phyloP scores from a whole-genome alignment of 2,329 filamentous ascomycete species.

The Aspergillus spinulosporus region DNA sequence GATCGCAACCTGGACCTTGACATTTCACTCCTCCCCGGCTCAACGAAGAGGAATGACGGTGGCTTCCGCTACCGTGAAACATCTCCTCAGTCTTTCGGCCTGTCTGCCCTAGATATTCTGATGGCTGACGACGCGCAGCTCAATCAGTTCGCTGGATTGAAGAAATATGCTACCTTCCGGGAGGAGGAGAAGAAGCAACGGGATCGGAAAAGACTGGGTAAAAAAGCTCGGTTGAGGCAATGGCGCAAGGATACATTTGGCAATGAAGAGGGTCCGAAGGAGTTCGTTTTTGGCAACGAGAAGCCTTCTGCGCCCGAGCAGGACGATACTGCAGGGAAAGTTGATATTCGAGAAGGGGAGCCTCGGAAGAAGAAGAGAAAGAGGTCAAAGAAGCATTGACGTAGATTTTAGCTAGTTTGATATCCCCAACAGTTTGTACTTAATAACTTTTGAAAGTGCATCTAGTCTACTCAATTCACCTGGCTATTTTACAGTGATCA shows the following conservation, averaged over 20 bases:
- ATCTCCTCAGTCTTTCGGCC: conserved; percentile 82
- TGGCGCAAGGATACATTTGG: conserved; percentile 75
- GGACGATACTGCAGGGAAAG: conserved; percentile 29
- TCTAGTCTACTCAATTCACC: too few species aligned
- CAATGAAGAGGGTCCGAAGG: conserved; percentile 53
- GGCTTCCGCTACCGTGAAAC: conserved; percentile 92
- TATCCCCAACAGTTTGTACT: conserved; percentile 5
- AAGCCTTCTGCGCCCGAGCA: conserved; percentile 19
- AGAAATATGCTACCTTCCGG: conserved; percentile 89
- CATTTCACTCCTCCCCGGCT: conserved; percentile 58
- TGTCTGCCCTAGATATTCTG: conserved; percentile 87
- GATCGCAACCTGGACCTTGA: conserved; percentile 78
- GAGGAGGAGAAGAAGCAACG: conserved; percentile 85
- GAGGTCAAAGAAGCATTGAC: conserved; percentile 46
- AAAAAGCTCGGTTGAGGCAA: conserved; percentile 85
- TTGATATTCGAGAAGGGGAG: conserved; percentile 46
- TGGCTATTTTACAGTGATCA: too few species aligned
- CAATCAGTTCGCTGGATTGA: conserved; percentile 88
- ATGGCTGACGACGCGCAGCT: conserved; percentile 82
- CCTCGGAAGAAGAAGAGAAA: conserved; percentile 46
- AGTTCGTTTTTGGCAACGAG: conserved; percentile 32
- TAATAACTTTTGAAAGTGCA: neutral
- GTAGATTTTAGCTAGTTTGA: neutral
- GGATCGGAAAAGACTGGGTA: conserved; percentile 84
- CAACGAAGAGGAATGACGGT: conserved; percentile 53